Evolutionary conservation across 495 filamentous ascomycete species (phyloP).

Genomic region (Evernia prunastri): DNA sequence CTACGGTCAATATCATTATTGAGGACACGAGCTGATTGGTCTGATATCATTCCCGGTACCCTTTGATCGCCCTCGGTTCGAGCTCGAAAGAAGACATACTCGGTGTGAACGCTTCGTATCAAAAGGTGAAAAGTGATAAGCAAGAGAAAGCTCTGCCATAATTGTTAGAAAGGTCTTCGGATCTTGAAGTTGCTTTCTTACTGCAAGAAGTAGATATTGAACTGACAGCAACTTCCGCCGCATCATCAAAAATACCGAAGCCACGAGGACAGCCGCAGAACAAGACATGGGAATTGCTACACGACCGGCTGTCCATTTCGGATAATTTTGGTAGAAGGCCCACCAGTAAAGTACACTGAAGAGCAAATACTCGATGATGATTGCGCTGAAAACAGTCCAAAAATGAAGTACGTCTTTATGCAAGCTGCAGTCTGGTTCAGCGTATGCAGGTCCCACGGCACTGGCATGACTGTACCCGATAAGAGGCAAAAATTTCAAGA

Average conservation of each 20-base stretch:
- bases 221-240: background rate
- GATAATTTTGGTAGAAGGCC: background rate
- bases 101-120: background rate
- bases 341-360: slow-evolving; percentile 6
- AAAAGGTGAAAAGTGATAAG: slow-evolving; percentile 4
- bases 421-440: background rate
- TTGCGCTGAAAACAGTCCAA: slow-evolving; percentile 4
- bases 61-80: no score
- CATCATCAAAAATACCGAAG: background rate
- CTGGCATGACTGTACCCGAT: slow-evolving; percentile 1
- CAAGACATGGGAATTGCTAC: background rate
- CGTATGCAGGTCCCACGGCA: background rate
- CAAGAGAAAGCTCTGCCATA: background rate
- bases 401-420: slow-evolving; percentile 6
- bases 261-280: background rate
- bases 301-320: background rate
- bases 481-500: slow-evolving; percentile 4
- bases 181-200: slow-evolving; percentile 10
- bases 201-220: slow-evolving; percentile 6
- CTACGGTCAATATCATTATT: no score
- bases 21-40: no score
- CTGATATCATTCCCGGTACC: no score
- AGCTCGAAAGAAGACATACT: no score
- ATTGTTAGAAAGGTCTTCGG: slow-evolving; percentile 1
- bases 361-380: slow-evolving; percentile 1